These are phyloP conservation scores for Penicillium olsonii DNA, from an alignment of 2,329 filamentous ascomycete genomes.

Conservation along the genomic window DNA sequence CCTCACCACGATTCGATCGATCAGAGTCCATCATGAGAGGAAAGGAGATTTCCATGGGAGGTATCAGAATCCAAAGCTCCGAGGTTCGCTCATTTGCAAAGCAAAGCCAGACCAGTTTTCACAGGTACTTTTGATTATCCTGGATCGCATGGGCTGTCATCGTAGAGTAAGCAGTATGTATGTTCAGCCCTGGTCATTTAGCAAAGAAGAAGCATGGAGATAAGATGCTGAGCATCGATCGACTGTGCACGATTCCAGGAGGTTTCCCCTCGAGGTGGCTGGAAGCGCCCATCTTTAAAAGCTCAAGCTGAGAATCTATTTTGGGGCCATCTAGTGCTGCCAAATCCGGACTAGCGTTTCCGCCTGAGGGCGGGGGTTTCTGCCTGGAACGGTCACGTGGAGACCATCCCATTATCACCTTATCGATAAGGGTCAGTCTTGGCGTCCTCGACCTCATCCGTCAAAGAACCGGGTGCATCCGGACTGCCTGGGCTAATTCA, in stretches of 20 bases:
- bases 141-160: constrained; percentile 9
- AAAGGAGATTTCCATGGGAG: constrained; percentile 36
- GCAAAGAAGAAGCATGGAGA: background rate
- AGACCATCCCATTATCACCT: background rate
- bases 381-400: constrained; percentile 25
- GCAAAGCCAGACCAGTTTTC: constrained; percentile 2
- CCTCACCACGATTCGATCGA: constrained; percentile 27
- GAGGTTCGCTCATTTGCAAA: background rate
- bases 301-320: constrained; percentile 37
- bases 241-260: constrained; percentile 16
- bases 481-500: background rate
- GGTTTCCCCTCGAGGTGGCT: constrained; percentile 25
- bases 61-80: background rate
- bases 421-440: constrained; percentile 28
- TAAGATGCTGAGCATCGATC: background rate
- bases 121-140: constrained; percentile 11
- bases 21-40: constrained; percentile 30
- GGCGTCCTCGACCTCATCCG: constrained; percentile 13
- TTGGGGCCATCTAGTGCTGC: constrained; percentile 28
- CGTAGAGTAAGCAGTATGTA: constrained; percentile 6
- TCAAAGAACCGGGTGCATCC: background rate
- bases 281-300: constrained; percentile 25
- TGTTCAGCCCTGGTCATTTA: constrained; percentile 1
- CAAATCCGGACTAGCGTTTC: constrained; percentile 23
- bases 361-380: constrained; percentile 31